Evolutionary conservation across 148 eudicot genomes (phyloP).

Genomic region (Amaranthus hypochondriacus): DNA sequence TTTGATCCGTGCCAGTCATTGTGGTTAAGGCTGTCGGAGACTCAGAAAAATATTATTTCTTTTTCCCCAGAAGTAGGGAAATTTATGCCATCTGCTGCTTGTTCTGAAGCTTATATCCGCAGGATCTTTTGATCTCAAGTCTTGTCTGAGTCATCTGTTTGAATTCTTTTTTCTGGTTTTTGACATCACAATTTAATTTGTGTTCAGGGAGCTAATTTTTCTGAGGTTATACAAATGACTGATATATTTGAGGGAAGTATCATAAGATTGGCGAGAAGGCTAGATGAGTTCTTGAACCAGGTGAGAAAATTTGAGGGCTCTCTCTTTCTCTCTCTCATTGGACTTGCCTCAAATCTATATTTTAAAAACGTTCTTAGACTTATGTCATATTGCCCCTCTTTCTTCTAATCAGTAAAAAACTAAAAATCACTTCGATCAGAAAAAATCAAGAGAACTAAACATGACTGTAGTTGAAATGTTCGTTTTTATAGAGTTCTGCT

Average conservation of each 20-base stretch:
- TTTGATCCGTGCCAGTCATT: neutral
- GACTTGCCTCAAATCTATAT: too few species aligned
- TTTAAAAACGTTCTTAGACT: too few species aligned
- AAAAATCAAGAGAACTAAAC: too few species aligned
- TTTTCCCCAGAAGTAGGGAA: neutral
- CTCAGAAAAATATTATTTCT: neutral
- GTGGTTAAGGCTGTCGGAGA: neutral
- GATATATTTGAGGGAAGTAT: constrained; percentile 98
- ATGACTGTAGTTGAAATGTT: too few species aligned
- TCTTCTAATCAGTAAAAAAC: too few species aligned
- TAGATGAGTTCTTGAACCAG: constrained; percentile 97
- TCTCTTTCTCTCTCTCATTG: constrained; percentile 1
- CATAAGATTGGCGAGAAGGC: constrained; percentile 86
- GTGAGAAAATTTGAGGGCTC: constrained; percentile 29
- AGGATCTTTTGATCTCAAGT: neutral
- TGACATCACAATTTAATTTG: neutral
- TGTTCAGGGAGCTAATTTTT: constrained; percentile 82
- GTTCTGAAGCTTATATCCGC: neutral
- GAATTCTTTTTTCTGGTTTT: neutral
- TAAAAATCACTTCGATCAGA: too few species aligned
- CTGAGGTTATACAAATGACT: constrained; percentile 94
- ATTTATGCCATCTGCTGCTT: neutral
- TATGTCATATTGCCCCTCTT: too few species aligned
- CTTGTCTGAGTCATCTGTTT: neutral
- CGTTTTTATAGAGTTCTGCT: too few species aligned